Evolutionary conservation across 768 basidiomycete species (phyloP).

Genomic region (Gymnopilus junonius): DNA sequence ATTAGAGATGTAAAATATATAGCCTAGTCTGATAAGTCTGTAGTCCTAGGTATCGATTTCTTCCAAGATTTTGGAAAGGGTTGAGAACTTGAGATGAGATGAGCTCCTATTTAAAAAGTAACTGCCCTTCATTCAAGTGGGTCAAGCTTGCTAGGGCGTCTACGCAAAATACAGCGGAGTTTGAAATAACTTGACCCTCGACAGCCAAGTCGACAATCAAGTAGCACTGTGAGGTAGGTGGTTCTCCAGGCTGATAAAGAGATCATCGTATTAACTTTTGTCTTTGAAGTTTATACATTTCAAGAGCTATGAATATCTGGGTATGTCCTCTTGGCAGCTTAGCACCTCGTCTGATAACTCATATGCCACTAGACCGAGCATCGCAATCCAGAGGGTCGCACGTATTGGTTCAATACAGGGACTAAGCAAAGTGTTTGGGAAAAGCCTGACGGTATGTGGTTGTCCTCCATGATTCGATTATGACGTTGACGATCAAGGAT

Average conservation of each 20-base stretch:
- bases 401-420: constrained; percentile 94
- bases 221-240: not conserved
- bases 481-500: constrained; percentile 3
- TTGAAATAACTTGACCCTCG: constrained; percentile 17
- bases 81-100: too few species aligned
- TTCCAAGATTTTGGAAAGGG: too few species aligned
- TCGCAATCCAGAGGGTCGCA: constrained; percentile 94
- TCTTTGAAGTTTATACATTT: not conserved
- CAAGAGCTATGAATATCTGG: constrained; percentile 37
- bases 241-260: not conserved
- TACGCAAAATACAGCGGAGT: constrained; percentile 10
- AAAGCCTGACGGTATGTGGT: constrained; percentile 84
- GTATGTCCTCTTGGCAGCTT: constrained; percentile 23
- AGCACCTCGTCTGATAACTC: not conserved
- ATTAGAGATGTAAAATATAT: too few species aligned
- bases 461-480: not conserved
- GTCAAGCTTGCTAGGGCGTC: not conserved
- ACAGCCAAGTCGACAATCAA: not conserved
- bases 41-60: too few species aligned
- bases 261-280: not conserved
- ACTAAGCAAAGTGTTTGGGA: constrained; percentile 97
- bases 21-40: too few species aligned
- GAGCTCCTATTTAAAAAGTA: too few species aligned
- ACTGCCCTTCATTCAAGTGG: too few species aligned
- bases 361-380: constrained; percentile 74